These are phyloP conservation scores for Metschnikowia cubensis DNA, from an alignment of 805 yeast species.

Conservation along the genomic window DNA sequence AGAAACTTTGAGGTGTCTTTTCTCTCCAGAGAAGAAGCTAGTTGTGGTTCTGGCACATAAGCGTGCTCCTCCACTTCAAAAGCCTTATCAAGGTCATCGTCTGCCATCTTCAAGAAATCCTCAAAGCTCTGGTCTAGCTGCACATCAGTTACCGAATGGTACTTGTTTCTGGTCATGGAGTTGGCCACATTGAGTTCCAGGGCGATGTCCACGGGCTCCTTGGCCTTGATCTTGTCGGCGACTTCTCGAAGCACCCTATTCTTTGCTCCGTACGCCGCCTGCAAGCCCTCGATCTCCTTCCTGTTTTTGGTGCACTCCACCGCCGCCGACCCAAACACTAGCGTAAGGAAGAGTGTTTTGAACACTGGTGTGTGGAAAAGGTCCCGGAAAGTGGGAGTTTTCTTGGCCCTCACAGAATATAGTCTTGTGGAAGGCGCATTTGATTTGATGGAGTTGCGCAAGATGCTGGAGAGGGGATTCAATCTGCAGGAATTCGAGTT, in stretches of 20 bases:
- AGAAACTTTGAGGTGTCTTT: slow-evolving; percentile 3
- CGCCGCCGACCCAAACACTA: slow-evolving; percentile 43
- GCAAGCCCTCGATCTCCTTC: slow-evolving; percentile 40
- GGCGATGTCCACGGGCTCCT: slow-evolving; percentile 40
- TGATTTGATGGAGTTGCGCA: no score
- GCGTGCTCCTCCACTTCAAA: not conserved
- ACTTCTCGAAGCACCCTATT: slow-evolving; percentile 31
- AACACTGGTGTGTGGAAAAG: slow-evolving; percentile 32
- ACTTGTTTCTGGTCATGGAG: slow-evolving; percentile 37
- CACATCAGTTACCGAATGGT: slow-evolving; percentile 30
- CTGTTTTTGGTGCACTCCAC: slow-evolving; percentile 46
- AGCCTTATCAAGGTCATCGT: slow-evolving; percentile 15
- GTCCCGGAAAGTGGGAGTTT: slow-evolving; percentile 24
- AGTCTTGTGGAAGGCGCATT: not conserved
- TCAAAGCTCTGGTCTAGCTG: slow-evolving; percentile 40
- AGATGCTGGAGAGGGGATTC: no score
- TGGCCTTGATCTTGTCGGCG: slow-evolving; percentile 25
- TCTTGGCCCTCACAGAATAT: slow-evolving; percentile 13
- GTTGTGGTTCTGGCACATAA: not conserved
- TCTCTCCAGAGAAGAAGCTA: not conserved
- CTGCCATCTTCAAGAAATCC: slow-evolving; percentile 30
- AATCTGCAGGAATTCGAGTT: no score
- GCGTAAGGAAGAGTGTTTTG: slow-evolving; percentile 35
- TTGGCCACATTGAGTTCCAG: slow-evolving; percentile 40
- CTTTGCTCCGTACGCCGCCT: slow-evolving; percentile 37